phyloP scores from a whole-genome alignment of 1,284 basidiomycete species.

The Ceratobasidium sp. region DNA sequence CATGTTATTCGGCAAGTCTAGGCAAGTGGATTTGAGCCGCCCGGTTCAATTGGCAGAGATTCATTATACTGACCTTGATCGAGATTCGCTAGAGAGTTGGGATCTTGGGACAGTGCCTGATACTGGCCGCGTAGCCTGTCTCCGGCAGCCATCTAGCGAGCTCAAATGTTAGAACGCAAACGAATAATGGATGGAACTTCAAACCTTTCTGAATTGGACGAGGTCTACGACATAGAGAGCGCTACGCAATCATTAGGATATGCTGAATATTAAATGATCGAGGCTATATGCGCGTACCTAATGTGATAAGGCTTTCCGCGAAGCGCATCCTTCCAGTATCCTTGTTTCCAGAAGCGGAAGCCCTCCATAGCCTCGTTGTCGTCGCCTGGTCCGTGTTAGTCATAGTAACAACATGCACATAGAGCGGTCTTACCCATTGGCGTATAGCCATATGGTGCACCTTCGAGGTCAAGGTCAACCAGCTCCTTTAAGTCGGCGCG shows the following conservation, averaged over 20 bases:
- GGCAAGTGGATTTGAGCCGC: not conserved
- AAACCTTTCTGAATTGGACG: slow-evolving; percentile 88
- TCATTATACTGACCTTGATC: slow-evolving; percentile 77
- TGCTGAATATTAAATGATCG: not conserved
- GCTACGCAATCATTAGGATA: slow-evolving; percentile 57
- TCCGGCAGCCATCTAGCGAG: slow-evolving; percentile 75
- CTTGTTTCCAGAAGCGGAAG: slow-evolving; percentile 97
- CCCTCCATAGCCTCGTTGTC: slow-evolving; percentile 96
- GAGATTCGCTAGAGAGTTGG: slow-evolving; percentile 91
- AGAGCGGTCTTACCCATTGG: slow-evolving; percentile 75
- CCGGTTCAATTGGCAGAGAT: slow-evolving; percentile 6
- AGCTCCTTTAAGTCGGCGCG: slow-evolving; percentile 94
- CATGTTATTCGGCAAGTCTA: slow-evolving; percentile 92
- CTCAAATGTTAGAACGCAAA: not conserved
- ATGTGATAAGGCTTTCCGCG: slow-evolving; percentile 89
- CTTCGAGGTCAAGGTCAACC: slow-evolving; percentile 89
- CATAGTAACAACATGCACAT: not conserved
- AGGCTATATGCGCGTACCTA: slow-evolving; percentile 62
- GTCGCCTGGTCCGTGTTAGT: slow-evolving; percentile 60
- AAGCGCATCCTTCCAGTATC: slow-evolving; percentile 91
- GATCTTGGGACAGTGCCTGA: slow-evolving; percentile 92
- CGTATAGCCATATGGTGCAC: slow-evolving; percentile 93
- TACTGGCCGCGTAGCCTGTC: slow-evolving; percentile 94
- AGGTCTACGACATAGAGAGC: slow-evolving; percentile 97
- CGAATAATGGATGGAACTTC: slow-evolving; percentile 46